Base-by-base conservation (phyloP, 2,329 filamentous ascomycete genomes). In the Cladosporium colombiae region DNA sequence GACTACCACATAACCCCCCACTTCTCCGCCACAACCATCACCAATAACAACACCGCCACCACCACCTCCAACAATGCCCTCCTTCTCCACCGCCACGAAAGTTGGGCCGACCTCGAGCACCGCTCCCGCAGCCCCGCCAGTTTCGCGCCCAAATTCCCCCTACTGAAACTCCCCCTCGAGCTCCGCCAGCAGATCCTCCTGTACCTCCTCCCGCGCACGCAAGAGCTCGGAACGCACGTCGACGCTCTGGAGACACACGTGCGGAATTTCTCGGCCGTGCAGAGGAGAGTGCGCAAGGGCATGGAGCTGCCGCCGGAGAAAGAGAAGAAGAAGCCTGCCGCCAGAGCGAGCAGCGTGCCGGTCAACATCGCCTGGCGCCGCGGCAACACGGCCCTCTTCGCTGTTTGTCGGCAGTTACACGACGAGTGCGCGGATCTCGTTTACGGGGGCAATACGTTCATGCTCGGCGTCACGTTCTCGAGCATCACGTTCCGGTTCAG, bases 361-460 rank as follows among this genome's bases (percentile, higher is more conserved):
- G 67, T 55, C 29, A 73, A 72, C 55, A 66, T 76, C 11, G 72
- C 82, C 5, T 84, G 82, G 82, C 72, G 73, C 18, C 75, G 79
- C 50, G 81, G 81, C 11, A 74, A 76, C 66, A 80, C 76, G 0
- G 72, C 70, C 4, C 65, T 84, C 3, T 72, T 84, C 2, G 73
- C 71, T 5, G 77, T 79, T 1, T 78, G 74, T 65, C 74, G 72
- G 25, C 79, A 81, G 60, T 67, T 84, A 3, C 78, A 82, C 65
- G 76, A 80, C 31, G 82, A 84, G 69, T 78, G 78, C 57, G 76
- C 77, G 6, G 77, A 79, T 25, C 70, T 81, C 64, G 68, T 84
- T n/a, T 84, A 84, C 65, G 70, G 75, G 31, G 14, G 29, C 23
- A 82, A 79, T 65, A 79, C 75, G 0, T 84, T 84, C 70, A 76